Conservation (phyloP, 2,329 filamentous ascomycete genomes). For the Penicillium oxalicum region DNA sequence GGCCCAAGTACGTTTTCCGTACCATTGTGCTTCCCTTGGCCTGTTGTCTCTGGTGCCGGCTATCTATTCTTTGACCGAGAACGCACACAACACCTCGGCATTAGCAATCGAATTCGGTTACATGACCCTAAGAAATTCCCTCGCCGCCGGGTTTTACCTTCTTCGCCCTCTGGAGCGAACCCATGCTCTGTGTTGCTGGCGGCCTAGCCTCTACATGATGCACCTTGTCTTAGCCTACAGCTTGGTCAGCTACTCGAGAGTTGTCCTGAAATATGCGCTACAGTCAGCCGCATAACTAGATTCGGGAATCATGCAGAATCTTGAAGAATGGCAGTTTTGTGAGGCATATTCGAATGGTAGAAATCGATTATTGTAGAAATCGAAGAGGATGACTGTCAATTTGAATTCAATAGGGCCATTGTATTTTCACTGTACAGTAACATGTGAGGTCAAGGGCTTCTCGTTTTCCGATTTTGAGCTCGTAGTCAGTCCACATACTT, state of each 20-base stretch:
- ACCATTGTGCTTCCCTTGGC: not conserved
- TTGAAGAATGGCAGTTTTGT: not conserved
- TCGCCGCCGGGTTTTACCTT: not conserved
- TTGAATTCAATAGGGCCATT: too few relatives aligned
- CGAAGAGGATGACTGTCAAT: too few relatives aligned
- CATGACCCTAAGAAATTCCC: not conserved
- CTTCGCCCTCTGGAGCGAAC: not conserved
- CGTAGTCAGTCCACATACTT: too few relatives aligned
- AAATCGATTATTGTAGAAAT: too few relatives aligned
- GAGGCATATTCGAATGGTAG: not conserved
- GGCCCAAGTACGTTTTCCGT: not conserved
- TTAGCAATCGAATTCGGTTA: not conserved
- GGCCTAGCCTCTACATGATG: not conserved
- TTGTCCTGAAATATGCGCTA: not conserved
- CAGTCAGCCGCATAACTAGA: too few relatives aligned
- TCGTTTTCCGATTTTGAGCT: too few relatives aligned
- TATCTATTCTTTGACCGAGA: not conserved
- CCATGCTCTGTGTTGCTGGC: not conserved
- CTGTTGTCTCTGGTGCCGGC: not conserved
- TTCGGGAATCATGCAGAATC: not conserved
- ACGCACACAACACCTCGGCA: not conserved
- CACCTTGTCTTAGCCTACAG: not conserved
- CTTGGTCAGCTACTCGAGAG: not conserved
- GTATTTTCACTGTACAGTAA: too few relatives aligned
- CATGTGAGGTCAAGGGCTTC: too few relatives aligned